Evolutionary conservation across 2,329 filamentous ascomycete genomes (phyloP).

Genomic region (Ophiostoma quercus): DNA sequence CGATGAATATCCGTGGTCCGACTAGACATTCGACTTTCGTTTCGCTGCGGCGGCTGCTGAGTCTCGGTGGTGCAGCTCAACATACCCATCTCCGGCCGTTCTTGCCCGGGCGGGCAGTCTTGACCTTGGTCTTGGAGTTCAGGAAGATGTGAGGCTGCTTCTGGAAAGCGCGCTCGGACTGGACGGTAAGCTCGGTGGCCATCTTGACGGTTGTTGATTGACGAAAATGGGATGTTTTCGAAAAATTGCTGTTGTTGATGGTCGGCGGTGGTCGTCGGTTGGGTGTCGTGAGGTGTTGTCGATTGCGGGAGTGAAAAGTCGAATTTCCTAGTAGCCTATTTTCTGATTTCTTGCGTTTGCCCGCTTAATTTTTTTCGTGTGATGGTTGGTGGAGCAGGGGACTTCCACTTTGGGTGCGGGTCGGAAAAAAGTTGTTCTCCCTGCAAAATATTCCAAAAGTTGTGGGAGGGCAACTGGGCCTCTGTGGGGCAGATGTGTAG

Average conservation of each 20-base stretch:
- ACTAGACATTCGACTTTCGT: background rate
- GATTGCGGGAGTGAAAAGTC: slow-evolving; percentile 17
- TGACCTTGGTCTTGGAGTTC: slow-evolving; percentile 88
- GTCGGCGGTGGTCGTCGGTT: slow-evolving; percentile 18
- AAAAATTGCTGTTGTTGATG: slow-evolving; percentile 17
- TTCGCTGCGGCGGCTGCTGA: background rate
- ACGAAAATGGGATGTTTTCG: slow-evolving; percentile 17
- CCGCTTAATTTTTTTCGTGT: slow-evolving; percentile 27
- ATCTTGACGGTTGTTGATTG: slow-evolving; percentile 46
- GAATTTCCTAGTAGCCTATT: slow-evolving; percentile 23
- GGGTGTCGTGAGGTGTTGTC: slow-evolving; percentile 19
- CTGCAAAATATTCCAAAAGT: slow-evolving; percentile 24
- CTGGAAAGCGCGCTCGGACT: slow-evolving; percentile 99
- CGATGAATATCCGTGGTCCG: background rate
- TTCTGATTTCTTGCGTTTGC: slow-evolving; percentile 22
- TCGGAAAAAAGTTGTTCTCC: slow-evolving; percentile 23
- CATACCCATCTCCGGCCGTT: slow-evolving; percentile 68
- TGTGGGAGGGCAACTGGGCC: slow-evolving; percentile 28
- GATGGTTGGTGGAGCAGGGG: slow-evolving; percentile 26
- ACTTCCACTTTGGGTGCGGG: slow-evolving; percentile 18
- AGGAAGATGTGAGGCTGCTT: slow-evolving; percentile 99
- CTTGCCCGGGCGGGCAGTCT: slow-evolving; percentile 82
- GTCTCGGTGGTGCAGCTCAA: slow-evolving; percentile 9
- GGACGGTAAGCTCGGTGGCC: slow-evolving; percentile 98
- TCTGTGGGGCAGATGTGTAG: background rate